Percentiles rank a stretch among this genome's conserved stretches.
phyloP scores from a whole-genome alignment of 1,284 basidiomycete genomes.

The Sphaerobolus stellatus region DNA sequence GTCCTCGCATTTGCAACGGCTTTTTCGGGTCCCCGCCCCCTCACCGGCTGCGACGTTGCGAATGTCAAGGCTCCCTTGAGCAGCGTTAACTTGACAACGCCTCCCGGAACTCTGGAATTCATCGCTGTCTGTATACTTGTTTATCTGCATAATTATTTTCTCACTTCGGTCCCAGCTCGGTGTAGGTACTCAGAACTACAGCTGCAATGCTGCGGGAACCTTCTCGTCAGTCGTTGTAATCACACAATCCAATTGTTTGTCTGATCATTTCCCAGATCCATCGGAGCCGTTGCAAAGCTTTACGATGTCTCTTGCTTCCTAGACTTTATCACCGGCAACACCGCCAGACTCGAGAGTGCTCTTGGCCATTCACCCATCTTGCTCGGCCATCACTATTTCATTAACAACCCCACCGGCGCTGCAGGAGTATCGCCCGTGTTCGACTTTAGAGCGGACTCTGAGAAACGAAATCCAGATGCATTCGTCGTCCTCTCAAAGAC shows the following conservation, averaged over 20 bases:
- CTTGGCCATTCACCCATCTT: conserved; percentile 26
- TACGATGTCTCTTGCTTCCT: conserved; percentile 60
- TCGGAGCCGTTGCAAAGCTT: conserved; percentile 55
- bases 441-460: conserved; percentile 48
- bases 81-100: no score
- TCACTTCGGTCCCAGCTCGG: conserved; percentile 28
- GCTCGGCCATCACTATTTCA: conserved; percentile 60
- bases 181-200: conserved; percentile 51
- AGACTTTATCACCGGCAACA: conserved; percentile 27
- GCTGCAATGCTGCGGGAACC: conserved; percentile 37
- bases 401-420: conserved; percentile 43
- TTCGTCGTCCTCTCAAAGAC: conserved; percentile 48
- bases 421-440: conserved; percentile 50
- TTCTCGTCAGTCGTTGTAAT: conserved; percentile 34
- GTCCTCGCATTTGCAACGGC: no score
- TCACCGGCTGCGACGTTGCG: no score
- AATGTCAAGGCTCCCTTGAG: no score
- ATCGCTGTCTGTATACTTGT: no score
- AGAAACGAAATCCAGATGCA: conserved; percentile 43
- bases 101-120: no score
- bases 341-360: neutral
- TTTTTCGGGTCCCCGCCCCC: no score
- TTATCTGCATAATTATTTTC: neutral
- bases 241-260: neutral
- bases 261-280: conserved; percentile 21